phyloP scores from a whole-genome alignment of 2,329 filamentous ascomycete genomes.

The Fusarium nurragi region DNA sequence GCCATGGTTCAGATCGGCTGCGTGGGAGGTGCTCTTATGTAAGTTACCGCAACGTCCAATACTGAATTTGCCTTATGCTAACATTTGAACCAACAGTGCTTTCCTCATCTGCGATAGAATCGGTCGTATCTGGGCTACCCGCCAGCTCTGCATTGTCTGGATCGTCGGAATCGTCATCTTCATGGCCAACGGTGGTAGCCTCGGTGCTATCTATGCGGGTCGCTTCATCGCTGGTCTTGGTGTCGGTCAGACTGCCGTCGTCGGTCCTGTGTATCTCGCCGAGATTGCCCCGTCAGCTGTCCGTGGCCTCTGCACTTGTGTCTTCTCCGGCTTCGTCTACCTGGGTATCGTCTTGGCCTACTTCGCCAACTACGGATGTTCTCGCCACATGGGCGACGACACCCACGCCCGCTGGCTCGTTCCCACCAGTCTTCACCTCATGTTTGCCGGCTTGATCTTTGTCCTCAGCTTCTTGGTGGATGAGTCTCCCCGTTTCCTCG shows the following conservation, averaged over 20 bases:
- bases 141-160: constrained; percentile 13
- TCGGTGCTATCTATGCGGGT: constrained; percentile 23
- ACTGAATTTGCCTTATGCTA: neutral
- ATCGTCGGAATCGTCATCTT: constrained; percentile 14
- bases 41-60: neutral
- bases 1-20: constrained; percentile 22
- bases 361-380: constrained; percentile 32
- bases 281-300: constrained; percentile 32
- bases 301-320: constrained; percentile 29
- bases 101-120: constrained; percentile 17
- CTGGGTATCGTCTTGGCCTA: constrained; percentile 24
- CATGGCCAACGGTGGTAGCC: constrained; percentile 14
- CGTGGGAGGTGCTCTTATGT: constrained; percentile 18
- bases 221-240: constrained; percentile 32
- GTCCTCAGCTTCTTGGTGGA: constrained; percentile 22
- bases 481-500: constrained; percentile 29
- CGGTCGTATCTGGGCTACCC: constrained; percentile 19
- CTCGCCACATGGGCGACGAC: constrained; percentile 10
- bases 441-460: constrained; percentile 27
- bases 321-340: constrained; percentile 29
- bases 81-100: neutral
- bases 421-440: constrained; percentile 28
- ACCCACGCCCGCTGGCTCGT: constrained; percentile 27
- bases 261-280: constrained; percentile 28
- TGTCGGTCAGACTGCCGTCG: constrained; percentile 30